Percentiles rank a stretch among this genome's conserved stretches.
Conservation (phyloP, 108 stramenopile genomes). For the Fragilaria radians region DNA sequence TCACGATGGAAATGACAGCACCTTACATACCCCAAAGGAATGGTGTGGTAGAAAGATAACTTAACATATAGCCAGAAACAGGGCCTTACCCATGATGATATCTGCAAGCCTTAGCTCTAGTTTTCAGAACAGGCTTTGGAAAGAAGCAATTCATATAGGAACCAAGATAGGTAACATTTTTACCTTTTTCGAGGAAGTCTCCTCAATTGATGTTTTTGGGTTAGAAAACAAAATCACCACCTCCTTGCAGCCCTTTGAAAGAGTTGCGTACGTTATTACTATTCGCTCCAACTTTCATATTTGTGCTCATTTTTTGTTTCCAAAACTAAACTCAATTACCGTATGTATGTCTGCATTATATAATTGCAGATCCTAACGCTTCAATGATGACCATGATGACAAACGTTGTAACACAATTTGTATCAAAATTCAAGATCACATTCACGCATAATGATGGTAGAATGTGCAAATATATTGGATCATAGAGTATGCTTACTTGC, state of each 20-base stretch:
- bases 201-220: background rate
- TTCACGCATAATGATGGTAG: too few relatives aligned
- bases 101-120: background rate
- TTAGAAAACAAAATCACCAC: background rate
- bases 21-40: slow-evolving; percentile 9
- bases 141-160: background rate
- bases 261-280: background rate
- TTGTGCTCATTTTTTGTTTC: too few relatives aligned
- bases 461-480: too few relatives aligned
- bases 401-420: too few relatives aligned
- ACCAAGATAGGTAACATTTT: background rate
- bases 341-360: too few relatives aligned
- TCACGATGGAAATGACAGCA: slow-evolving; percentile 7
- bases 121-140: background rate
- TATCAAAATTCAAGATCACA: too few relatives aligned
- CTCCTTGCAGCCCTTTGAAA: background rate
- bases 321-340: too few relatives aligned
- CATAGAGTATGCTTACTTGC: too few relatives aligned
- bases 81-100: background rate
- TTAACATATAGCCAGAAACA: background rate
- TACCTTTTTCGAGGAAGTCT: background rate
- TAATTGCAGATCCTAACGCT: too few relatives aligned
- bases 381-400: too few relatives aligned
- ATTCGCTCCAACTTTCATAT: background rate
- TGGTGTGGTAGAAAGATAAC: slow-evolving; percentile 6